Evolutionary conservation across 2,329 filamentous ascomycete genomes (phyloP).

Genomic region (Volutella citrinella): DNA sequence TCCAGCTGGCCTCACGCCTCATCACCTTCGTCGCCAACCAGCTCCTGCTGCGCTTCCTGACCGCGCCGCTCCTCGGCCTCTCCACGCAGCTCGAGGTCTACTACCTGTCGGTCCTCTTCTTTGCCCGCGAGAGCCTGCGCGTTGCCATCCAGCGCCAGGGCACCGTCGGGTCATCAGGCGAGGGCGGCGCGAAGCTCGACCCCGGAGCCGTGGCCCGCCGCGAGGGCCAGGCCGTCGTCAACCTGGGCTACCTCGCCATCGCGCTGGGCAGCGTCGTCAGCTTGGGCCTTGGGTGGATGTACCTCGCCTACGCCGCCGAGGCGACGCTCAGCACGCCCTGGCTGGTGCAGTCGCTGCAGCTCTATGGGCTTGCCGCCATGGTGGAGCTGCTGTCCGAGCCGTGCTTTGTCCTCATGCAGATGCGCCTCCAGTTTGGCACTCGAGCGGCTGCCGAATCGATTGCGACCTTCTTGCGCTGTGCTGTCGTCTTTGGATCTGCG

Average conservation of each 20-base stretch:
- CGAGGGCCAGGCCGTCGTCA: conserved; percentile 74
- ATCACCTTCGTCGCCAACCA: conserved; percentile 93
- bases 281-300: conserved; percentile 62
- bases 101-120: conserved; percentile 90
- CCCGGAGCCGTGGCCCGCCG: conserved; percentile 18
- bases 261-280: conserved; percentile 65
- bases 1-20: conserved; percentile 83
- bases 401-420: conserved; percentile 83
- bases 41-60: conserved; percentile 81
- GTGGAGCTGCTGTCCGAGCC: conserved; percentile 85
- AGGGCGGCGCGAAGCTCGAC: conserved; percentile 9
- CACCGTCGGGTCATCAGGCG: conserved; percentile 11
- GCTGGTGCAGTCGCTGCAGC: conserved; percentile 50
- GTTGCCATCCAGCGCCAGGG: conserved; percentile 83
- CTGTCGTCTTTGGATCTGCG: conserved; percentile 69
- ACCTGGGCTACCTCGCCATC: conserved; percentile 80
- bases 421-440: conserved; percentile 73
- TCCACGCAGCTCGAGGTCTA: conserved; percentile 91
- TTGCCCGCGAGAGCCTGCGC: conserved; percentile 85
- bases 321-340: conserved; percentile 58
- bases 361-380: conserved; percentile 57
- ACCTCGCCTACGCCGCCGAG: conserved; percentile 52
- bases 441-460: conserved; percentile 80
- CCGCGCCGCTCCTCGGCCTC: conserved; percentile 78
- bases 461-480: conserved; percentile 75